These are phyloP conservation scores for Hansfordia pulvinata DNA, from an alignment of 2,329 filamentous ascomycete species.

Conservation along the genomic window DNA sequence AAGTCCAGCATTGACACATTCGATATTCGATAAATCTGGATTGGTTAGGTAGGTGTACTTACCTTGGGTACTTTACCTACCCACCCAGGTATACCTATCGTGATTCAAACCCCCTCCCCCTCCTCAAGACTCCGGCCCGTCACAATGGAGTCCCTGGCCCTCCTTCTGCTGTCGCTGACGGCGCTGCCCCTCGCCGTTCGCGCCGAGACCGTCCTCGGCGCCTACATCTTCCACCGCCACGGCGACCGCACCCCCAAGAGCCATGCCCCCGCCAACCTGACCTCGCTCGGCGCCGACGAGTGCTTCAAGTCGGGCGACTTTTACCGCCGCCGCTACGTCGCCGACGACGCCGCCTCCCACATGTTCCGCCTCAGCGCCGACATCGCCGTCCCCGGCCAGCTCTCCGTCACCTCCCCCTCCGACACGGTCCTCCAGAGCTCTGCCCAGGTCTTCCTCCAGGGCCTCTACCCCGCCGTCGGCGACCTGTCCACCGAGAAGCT, in stretches of 20 bases:
- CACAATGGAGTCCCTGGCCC: too few species aligned
- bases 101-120: too few species aligned
- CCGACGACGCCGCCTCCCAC: slow-evolving; percentile 37
- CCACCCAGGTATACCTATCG: too few species aligned
- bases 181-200: too few species aligned
- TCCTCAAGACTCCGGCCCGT: too few species aligned
- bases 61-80: too few species aligned
- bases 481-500: slow-evolving; percentile 42
- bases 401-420: slow-evolving; percentile 57
- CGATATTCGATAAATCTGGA: too few species aligned
- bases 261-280: slow-evolving; percentile 57
- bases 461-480: slow-evolving; percentile 69
- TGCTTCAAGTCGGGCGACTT: slow-evolving; percentile 59
- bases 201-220: slow-evolving; percentile 61
- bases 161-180: too few species aligned
- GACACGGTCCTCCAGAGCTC: slow-evolving; percentile 73
- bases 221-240: slow-evolving; percentile 81
- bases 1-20: too few species aligned
- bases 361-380: slow-evolving; percentile 56
- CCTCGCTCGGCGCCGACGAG: slow-evolving; percentile 65
- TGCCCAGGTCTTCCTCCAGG: slow-evolving; percentile 69
- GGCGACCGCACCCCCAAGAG: slow-evolving; percentile 77
- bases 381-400: slow-evolving; percentile 53
- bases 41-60: too few species aligned
- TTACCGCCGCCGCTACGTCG: slow-evolving; percentile 67